Conservation (phyloP, 2,329 filamentous ascomycete species). For the Fusarium buxicola region DNA sequence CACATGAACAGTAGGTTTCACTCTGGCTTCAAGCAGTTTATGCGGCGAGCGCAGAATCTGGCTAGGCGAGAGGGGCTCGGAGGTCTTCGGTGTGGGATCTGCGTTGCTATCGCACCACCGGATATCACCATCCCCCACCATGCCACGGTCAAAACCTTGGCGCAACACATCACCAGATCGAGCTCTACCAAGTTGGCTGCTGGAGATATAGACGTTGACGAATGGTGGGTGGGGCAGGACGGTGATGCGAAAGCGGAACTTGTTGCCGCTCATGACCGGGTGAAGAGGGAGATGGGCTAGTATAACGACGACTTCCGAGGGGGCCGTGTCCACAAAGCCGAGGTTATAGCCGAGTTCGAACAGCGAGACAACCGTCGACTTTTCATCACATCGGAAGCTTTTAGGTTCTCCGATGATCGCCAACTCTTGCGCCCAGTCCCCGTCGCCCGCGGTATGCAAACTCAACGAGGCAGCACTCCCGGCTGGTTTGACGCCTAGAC, state of each 20-base stretch:
- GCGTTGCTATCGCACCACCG: not conserved
- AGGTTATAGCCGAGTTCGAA: not conserved
- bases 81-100: not conserved
- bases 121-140: not conserved
- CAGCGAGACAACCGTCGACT: not conserved
- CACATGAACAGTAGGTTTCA: not conserved
- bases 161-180: not conserved
- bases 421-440: not conserved
- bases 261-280: not conserved
- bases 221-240: not conserved
- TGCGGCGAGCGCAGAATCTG: not conserved
- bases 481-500: too few relatives aligned
- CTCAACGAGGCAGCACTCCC: too few relatives aligned
- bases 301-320: not conserved
- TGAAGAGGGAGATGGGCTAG: not conserved
- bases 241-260: not conserved
- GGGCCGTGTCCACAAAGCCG: not conserved
- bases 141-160: not conserved
- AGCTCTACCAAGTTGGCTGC: not conserved
- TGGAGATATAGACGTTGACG: not conserved
- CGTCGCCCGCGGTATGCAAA: too few relatives aligned
- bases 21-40: not conserved
- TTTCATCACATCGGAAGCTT: not conserved
- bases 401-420: not conserved
- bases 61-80: not conserved